These are phyloP conservation scores for Carex arenaria DNA, from an alignment of 202 grass and related monocot genomes.

Conservation along the genomic window DNA sequence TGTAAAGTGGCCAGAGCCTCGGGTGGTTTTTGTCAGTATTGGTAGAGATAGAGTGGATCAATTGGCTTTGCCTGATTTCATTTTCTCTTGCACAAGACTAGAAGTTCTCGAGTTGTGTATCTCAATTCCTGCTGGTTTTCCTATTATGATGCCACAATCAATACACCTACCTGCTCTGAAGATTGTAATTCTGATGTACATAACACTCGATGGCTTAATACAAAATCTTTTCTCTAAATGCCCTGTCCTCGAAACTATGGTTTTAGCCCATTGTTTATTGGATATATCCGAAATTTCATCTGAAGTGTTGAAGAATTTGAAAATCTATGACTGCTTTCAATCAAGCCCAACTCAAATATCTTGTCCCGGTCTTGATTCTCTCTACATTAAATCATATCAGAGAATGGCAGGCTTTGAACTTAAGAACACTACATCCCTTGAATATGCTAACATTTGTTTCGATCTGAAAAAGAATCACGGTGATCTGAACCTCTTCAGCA, in stretches of 20 bases:
- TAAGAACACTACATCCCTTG: too few relatives aligned
- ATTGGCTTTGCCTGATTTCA: not conserved
- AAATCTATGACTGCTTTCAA: not conserved
- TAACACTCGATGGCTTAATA: not conserved
- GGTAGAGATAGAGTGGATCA: too few relatives aligned
- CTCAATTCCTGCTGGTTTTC: not conserved
- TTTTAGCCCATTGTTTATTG: not conserved
- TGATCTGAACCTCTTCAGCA: too few relatives aligned
- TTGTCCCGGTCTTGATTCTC: too few relatives aligned
- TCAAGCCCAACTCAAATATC: not conserved
- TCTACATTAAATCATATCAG: too few relatives aligned
- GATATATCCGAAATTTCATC: not conserved
- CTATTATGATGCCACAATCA: not conserved
- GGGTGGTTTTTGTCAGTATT: too few relatives aligned
- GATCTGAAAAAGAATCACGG: too few relatives aligned
- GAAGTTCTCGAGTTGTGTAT: not conserved
- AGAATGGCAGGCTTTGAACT: too few relatives aligned
- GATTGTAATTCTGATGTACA: not conserved
- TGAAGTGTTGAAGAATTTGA: not conserved
- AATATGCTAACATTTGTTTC: too few relatives aligned
- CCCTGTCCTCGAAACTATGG: not conserved
- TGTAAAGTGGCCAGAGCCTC: too few relatives aligned
- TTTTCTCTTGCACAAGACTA: conserved; percentile 7
- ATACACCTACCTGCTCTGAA: conserved; percentile 1
- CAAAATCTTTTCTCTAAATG: not conserved